Evolutionary conservation across 352 stramenopile genomes (phyloP).

Genomic region (Peronospora belbahrii): DNA sequence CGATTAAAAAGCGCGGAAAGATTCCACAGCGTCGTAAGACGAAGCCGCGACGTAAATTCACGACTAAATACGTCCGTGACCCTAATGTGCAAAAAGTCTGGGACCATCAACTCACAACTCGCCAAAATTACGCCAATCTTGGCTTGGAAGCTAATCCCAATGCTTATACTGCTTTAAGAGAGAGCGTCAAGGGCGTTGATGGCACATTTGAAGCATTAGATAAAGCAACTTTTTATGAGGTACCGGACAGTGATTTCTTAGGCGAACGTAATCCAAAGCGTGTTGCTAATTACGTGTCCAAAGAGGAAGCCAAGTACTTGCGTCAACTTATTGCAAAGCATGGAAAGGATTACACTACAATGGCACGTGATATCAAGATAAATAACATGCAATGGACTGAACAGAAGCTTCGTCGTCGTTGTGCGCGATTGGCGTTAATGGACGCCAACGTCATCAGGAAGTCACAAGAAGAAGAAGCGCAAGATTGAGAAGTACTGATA

Average conservation of each 20-base stretch:
- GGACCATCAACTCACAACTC: constrained; percentile 72
- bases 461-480: constrained; percentile 8
- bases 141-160: constrained; percentile 65
- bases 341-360: constrained; percentile 64
- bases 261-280: constrained; percentile 65
- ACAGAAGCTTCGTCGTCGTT: constrained; percentile 61
- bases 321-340: constrained; percentile 63
- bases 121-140: constrained; percentile 75
- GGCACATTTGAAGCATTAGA: constrained; percentile 41
- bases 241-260: constrained; percentile 75
- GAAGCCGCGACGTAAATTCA: constrained; percentile 71
- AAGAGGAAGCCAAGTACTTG: constrained; percentile 72
- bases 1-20: constrained; percentile 64
- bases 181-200: constrained; percentile 42
- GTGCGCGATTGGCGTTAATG: constrained; percentile 60
- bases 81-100: constrained; percentile 60
- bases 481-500: constrained; percentile 15
- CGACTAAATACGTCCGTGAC: constrained; percentile 67
- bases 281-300: constrained; percentile 69
- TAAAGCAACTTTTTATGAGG: constrained; percentile 51
- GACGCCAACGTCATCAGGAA: constrained; percentile 67
- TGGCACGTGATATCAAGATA: constrained; percentile 75
- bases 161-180: constrained; percentile 36
- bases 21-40: constrained; percentile 55
- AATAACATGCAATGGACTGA: constrained; percentile 84